Conservation (phyloP, 306 rosid species). For the Mucuna pruriens region DNA sequence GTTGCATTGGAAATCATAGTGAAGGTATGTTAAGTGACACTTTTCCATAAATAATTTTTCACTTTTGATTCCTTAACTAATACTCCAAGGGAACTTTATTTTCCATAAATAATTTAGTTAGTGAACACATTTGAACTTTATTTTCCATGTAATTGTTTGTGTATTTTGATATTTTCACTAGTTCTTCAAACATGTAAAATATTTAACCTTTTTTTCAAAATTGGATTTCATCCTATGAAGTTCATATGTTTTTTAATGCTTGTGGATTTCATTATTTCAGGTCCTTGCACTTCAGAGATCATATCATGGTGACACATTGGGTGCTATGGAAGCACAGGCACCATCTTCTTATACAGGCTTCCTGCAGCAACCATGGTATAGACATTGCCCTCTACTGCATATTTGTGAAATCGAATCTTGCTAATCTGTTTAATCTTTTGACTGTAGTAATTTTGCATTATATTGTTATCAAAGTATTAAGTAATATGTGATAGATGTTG, state of each 20-base stretch:
- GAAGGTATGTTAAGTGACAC: not conserved
- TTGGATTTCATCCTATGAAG: conserved; percentile 3
- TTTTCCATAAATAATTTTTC: not conserved
- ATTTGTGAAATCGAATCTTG: conserved; percentile 19
- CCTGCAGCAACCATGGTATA: conserved; percentile 97
- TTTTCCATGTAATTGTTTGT: conserved; percentile 27
- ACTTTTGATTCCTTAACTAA: not conserved
- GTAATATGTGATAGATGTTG: not conserved
- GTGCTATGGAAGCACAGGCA: conserved; percentile 99
- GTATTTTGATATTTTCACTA: conserved; percentile 20
- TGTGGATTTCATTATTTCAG: conserved; percentile 55
- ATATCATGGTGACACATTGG: conserved; percentile 95
- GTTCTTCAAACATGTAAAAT: conserved; percentile 24
- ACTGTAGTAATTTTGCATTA: conserved; percentile 10
- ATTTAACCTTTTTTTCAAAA: not conserved
- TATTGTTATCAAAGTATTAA: conserved; percentile 1
- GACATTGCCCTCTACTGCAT: conserved; percentile 9
- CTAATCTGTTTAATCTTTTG: conserved; percentile 1
- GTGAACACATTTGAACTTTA: not conserved
- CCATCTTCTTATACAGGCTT: conserved; percentile 96
- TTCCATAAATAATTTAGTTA: no score
- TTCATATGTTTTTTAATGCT: conserved; percentile 23
- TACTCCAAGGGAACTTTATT: not conserved
- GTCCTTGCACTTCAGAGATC: conserved; percentile 90
- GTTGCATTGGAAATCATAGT: not conserved